Base-by-base conservation (phyloP, 148 eudicot genomes). In the Spergularia marina region DNA sequence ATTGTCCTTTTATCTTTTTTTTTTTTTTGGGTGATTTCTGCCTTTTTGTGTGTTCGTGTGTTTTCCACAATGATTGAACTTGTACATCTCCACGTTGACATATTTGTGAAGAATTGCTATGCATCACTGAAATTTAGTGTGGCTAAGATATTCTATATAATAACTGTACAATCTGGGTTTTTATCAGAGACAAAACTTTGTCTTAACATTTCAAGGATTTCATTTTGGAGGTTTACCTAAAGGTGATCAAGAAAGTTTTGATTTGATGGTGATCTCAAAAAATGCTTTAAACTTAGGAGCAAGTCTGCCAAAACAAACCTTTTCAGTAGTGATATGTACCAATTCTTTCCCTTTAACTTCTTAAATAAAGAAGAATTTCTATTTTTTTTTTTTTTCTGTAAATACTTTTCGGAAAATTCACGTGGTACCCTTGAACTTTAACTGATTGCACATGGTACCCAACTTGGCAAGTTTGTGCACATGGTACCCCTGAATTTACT, bases 61-160 rank as follows among this genome's bases (percentile, higher is more conserved):
- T 75, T 72, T 36, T 58, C 73, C 76, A 76, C 67, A 76, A 80
- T 76, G 79, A 80, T 80, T 80, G 83, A 76, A 75, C 34, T 59
- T 57, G 47, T 40, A 64, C 61, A 80, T 71, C 69, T 76, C 79
- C 79, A 80, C 79, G 83, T 80, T 76, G 72, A 76, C 83, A 66
- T 4, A n/a, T 59, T 65, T 54, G 49, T 44, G 7, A 75, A 30
- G 3, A 58, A 47, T 20, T 10, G 20, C 2, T 70, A 41, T 62
- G 79, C 66, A 74, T 79, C 82, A 79, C 78, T 75, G 23, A 21
- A 66, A 39, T 47, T 62, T 62, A 74, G 54, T 75, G 75, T 80
- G 78, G 78, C 53, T 54, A 64, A 23, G n/a, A 75, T 74, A 54
- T 61, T 69, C 20, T 68, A 72, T 53, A 57, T 60, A 63, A 44